These are phyloP conservation scores for Bolboschoenus planiculmis DNA, from an alignment of 176 grass and related monocot genomes.

Conservation along the genomic window DNA sequence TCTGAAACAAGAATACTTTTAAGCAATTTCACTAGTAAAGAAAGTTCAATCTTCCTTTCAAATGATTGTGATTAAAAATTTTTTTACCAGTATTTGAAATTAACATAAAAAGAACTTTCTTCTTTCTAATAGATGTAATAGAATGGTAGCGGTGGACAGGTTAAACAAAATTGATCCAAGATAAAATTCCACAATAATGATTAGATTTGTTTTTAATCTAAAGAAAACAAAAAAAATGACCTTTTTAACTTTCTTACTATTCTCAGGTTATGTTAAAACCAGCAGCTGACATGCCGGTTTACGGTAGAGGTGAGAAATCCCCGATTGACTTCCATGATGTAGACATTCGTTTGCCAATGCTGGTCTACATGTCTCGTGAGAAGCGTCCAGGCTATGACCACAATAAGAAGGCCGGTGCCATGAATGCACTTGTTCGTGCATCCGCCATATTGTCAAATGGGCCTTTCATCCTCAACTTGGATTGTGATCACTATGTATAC, in stretches of 20 bases:
- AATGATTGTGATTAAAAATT: not conserved
- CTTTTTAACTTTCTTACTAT: constrained; percentile 16
- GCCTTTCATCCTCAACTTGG: constrained; percentile 94
- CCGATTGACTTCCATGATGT: constrained; percentile 54
- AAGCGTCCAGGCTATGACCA: constrained; percentile 95
- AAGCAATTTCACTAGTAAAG: not conserved
- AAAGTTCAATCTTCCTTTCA: not conserved
- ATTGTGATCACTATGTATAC: constrained; percentile 95
- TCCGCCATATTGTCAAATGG: constrained; percentile 97
- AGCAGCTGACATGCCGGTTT: constrained; percentile 52
- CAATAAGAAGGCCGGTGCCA: constrained; percentile 96
- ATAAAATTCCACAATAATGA: not conserved
- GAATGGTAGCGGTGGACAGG: not conserved
- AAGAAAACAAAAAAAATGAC: not conserved
- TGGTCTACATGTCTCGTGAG: constrained; percentile 90
- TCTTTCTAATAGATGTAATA: not conserved
- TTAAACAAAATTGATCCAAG: not conserved
- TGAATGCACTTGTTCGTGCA: constrained; percentile 95
- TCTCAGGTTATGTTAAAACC: constrained; percentile 91
- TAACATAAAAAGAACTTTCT: not conserved
- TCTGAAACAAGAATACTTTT: not conserved
- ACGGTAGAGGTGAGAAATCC: constrained; percentile 48
- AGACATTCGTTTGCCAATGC: constrained; percentile 74
- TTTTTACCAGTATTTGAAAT: not conserved
- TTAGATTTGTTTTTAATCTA: not conserved